Base-by-base conservation (phyloP, 495 filamentous ascomycete species). In the Penicillium macrosclerotiorum region DNA sequence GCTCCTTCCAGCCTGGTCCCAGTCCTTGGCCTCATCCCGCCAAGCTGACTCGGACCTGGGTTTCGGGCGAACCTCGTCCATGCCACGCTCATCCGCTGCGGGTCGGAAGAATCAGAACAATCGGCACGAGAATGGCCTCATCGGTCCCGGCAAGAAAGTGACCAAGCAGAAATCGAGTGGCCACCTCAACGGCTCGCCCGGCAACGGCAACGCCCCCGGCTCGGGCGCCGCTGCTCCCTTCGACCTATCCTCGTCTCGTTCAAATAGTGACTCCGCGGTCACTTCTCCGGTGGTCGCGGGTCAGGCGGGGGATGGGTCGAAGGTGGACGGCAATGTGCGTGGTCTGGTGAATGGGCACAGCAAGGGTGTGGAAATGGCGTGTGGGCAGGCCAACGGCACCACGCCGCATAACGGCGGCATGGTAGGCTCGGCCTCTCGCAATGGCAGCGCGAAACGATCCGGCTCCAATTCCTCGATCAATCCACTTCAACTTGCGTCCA, bases 81-180 rank as follows among this genome's bases (percentile, higher is more conserved):
- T 90, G 87, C 82, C 85, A 83, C 83, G 82, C 71, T 79, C 82
- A 74, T 76, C 80, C 69, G 71, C 80, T 70, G 85, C 85, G 78
- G 64, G 68, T 65, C 70, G 71, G 64, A 74, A 73, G 65, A 69
- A 65, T 64, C 68, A 71, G 57, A 88, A 86, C 76, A 89, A 82
- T 62, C 81, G 86, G 60, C 84, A 92, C 67, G 90, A 96, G 71
- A 90, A 86, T 84, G 90, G 90, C 56, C 72, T 89, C 55, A 86
- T 86, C 73, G 82, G 82, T 55, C 85, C 90, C 42, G 88, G 86
- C 53, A 92, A 89, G 82, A 85, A 87, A 72, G 76, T 93, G 49
- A 70, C 70, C 51, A 82, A 78, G 70, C 81, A 84, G 64, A 81
- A 79, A 57, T 85, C 79, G 48, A 82, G 77, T 67, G 72, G 72